A percentile compares a stretch with the other conserved stretches of the same genome.
Conservation (phyloP, 805 yeast genomes). For the Candida maltosa region DNA sequence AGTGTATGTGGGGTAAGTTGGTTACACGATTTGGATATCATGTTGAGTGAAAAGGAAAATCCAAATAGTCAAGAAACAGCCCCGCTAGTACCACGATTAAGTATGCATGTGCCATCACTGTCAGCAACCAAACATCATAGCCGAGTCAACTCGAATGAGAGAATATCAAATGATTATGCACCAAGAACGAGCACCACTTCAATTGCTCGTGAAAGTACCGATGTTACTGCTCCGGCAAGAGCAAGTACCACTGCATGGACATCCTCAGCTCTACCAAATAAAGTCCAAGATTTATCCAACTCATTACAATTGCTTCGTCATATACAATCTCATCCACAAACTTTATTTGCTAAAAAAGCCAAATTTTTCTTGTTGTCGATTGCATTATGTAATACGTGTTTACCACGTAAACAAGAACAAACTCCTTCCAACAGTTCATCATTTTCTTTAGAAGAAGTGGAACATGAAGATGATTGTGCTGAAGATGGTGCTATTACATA, state of each 20-base stretch:
- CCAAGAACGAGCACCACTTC: constrained; percentile 29
- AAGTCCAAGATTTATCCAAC: constrained; percentile 39
- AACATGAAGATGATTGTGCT: constrained; percentile 10
- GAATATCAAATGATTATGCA: constrained; percentile 6
- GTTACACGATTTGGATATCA: constrained; percentile 70
- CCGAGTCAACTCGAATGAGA: too few relatives aligned
- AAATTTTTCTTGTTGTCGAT: constrained; percentile 76
- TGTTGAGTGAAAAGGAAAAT: constrained; percentile 11
- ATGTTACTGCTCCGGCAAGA: constrained; percentile 14
- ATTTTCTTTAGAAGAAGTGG: constrained; percentile 16
- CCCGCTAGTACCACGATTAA: constrained; percentile 6
- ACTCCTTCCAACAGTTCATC: not conserved
- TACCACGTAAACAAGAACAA: constrained; percentile 54
- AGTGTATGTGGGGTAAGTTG: constrained; percentile 87
- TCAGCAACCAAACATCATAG: not conserved
- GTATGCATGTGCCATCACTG: constrained; percentile 1
- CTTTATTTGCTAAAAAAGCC: constrained; percentile 67
- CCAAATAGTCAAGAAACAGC: constrained; percentile 7
- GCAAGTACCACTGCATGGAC: constrained; percentile 34
- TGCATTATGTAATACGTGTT: constrained; percentile 87
- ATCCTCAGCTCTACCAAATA: constrained; percentile 46
- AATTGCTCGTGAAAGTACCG: constrained; percentile 31
- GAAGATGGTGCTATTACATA: constrained; percentile 59
- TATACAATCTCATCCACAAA: constrained; percentile 68
- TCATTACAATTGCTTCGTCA: constrained; percentile 65